These are phyloP conservation scores for Fragilaria crotonensis DNA, from an alignment of 108 stramenopile genomes.

Conservation along the genomic window DNA sequence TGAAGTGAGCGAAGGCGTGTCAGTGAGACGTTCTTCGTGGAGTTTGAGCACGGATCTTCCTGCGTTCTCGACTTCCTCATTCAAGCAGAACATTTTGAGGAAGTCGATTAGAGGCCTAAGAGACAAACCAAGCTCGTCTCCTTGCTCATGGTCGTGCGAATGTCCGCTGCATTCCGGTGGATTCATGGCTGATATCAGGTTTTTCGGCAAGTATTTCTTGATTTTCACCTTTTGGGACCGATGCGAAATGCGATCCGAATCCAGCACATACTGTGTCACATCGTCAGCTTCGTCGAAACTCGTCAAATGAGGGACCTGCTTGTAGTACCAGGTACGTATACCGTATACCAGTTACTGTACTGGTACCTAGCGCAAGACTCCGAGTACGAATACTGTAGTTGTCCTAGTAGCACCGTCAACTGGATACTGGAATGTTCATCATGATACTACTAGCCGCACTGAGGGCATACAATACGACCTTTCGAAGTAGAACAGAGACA, in stretches of 20 bases:
- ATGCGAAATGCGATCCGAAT: neutral
- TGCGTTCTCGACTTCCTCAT: slow-evolving; percentile 52
- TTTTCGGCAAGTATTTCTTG: neutral
- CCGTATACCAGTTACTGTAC: too few relatives aligned
- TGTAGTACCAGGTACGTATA: too few relatives aligned
- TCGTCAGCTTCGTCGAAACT: too few relatives aligned
- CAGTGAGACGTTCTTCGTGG: slow-evolving; percentile 65
- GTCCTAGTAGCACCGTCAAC: too few relatives aligned
- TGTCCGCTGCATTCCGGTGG: slow-evolving; percentile 67
- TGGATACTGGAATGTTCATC: too few relatives aligned
- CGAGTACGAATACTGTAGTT: too few relatives aligned
- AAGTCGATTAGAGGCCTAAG: slow-evolving; percentile 70
- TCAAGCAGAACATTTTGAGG: slow-evolving; percentile 54
- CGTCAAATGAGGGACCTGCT: too few relatives aligned
- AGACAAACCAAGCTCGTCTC: slow-evolving; percentile 57
- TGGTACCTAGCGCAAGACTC: too few relatives aligned
- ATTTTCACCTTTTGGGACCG: neutral
- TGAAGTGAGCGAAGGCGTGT: slow-evolving; percentile 44
- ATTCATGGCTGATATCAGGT: slow-evolving; percentile 16
- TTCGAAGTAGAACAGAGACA: too few relatives aligned
- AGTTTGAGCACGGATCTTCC: slow-evolving; percentile 57
- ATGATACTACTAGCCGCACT: too few relatives aligned
- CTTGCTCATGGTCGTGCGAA: slow-evolving; percentile 72
- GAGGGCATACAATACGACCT: too few relatives aligned
- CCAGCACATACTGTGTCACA: too few relatives aligned